A percentile compares a stretch with the other conserved stretches of the same genome.
These are phyloP conservation scores for Colletotrichum sansevieriae DNA, from an alignment of 2,329 filamentous ascomycete genomes.

Conservation along the genomic window DNA sequence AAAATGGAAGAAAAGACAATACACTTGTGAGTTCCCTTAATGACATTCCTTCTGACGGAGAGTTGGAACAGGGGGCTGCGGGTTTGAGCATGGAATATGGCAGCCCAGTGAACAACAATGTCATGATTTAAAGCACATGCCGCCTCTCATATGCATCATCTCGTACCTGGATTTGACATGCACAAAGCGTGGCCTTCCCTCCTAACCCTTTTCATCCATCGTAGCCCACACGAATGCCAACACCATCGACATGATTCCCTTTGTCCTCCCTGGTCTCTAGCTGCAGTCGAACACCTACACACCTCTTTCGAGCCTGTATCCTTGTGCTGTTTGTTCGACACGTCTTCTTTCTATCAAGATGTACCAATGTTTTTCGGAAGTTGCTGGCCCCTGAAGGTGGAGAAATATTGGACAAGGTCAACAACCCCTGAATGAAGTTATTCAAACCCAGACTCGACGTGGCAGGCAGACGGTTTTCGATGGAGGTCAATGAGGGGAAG, in stretches of 20 bases:
- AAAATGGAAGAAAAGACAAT: conserved; percentile 10
- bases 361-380: background rate
- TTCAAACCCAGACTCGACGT: conserved; percentile 50
- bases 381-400: conserved; percentile 20
- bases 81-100: conserved; percentile 6
- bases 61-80: background rate
- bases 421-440: conserved; percentile 37
- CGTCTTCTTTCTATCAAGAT: background rate
- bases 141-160: background rate
- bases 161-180: conserved; percentile 30
- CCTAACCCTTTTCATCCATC: conserved; percentile 16
- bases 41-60: background rate
- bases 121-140: conserved; percentile 3
- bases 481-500: background rate
- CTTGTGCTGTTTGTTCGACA: conserved; percentile 1
- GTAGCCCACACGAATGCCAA: conserved; percentile 2
- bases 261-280: background rate
- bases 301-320: background rate
- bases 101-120: background rate
- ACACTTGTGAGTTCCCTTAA: background rate
- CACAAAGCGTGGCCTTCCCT: conserved; percentile 4
- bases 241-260: background rate
- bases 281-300: background rate
- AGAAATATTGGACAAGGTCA: conserved; percentile 18
- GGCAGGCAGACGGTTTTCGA: conserved; percentile 48